Evolutionary conservation across 2,329 filamentous ascomycete species (phyloP).

Genomic region (Epichloe aotearoae): DNA sequence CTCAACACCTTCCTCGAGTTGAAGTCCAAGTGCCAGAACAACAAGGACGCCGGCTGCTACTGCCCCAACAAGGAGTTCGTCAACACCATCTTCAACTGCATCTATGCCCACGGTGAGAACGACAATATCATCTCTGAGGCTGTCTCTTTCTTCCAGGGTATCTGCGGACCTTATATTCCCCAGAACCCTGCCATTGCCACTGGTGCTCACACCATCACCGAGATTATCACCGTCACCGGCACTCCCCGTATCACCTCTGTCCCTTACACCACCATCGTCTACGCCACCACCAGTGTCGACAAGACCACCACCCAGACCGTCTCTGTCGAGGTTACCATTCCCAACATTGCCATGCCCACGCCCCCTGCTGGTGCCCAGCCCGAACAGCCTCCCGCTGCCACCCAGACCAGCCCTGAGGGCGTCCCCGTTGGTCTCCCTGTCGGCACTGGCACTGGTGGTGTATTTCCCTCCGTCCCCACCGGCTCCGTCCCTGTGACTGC

Average conservation of each 20-base stretch:
- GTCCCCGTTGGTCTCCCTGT: conserved; percentile 9
- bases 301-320: conserved; percentile 35
- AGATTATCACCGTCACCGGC: conserved; percentile 41
- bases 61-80: conserved; percentile 70
- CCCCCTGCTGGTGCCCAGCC: conserved; percentile 11
- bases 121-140: conserved; percentile 55
- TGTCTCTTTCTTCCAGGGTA: conserved; percentile 76
- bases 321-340: conserved; percentile 38
- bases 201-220: conserved; percentile 51
- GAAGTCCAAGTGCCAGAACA: conserved; percentile 59
- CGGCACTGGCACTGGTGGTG: conserved; percentile 20
- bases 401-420: background rate
- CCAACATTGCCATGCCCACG: conserved; percentile 37
- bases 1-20: conserved; percentile 79
- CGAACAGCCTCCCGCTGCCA: conserved; percentile 7
- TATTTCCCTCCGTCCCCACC: conserved; percentile 20
- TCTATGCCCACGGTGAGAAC: conserved; percentile 60
- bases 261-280: conserved; percentile 37
- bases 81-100: conserved; percentile 65
- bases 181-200: conserved; percentile 79
- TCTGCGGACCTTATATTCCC: conserved; percentile 65
- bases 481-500: conserved; percentile 23
- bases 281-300: conserved; percentile 33
- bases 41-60: conserved; percentile 75
- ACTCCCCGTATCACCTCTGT: conserved; percentile 37